These are phyloP conservation scores for Candida labiduridarum DNA, from an alignment of 1,139 yeast genomes.

Conservation along the genomic window DNA sequence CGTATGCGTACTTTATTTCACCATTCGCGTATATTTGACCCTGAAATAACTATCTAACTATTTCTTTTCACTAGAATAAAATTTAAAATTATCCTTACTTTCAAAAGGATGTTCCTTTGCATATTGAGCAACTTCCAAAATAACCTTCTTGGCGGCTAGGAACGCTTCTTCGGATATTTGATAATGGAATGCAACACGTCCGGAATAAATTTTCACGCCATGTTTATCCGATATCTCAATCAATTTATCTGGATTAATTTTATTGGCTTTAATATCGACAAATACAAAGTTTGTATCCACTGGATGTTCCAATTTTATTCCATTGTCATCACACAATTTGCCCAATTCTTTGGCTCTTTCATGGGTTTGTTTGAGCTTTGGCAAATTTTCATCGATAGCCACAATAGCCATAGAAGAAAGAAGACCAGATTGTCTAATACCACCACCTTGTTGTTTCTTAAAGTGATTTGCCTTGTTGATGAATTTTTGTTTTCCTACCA, in stretches of 20 bases:
- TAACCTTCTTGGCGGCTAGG: slow-evolving; percentile 29
- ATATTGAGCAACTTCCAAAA: slow-evolving; percentile 32
- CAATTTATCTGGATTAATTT: slow-evolving; percentile 32
- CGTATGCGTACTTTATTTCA: background rate
- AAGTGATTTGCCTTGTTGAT: slow-evolving; percentile 49
- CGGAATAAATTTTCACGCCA: slow-evolving; percentile 31
- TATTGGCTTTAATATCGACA: slow-evolving; percentile 36
- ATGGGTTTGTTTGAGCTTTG: slow-evolving; percentile 50
- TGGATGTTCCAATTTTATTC: slow-evolving; percentile 39
- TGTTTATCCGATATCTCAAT: slow-evolving; percentile 27
- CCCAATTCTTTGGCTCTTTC: slow-evolving; percentile 56
- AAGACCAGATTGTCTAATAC: slow-evolving; percentile 49
- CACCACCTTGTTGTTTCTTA: slow-evolving; percentile 51
- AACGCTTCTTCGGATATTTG: slow-evolving; percentile 39
- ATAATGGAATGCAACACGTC: slow-evolving; percentile 43
- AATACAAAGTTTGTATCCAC: slow-evolving; percentile 48
- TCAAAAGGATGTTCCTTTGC: slow-evolving; percentile 31
- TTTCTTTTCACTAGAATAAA: slow-evolving; percentile 13
- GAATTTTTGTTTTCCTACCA: slow-evolving; percentile 36
- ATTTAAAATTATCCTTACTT: slow-evolving; percentile 10
- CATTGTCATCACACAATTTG: slow-evolving; percentile 37
- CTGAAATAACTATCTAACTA: background rate
- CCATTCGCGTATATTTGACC: background rate
- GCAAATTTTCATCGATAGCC: slow-evolving; percentile 43
- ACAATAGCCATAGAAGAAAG: slow-evolving; percentile 44